These are phyloP conservation scores for Xylaria digitata DNA, from an alignment of 2,329 filamentous ascomycete species.

Conservation along the genomic window DNA sequence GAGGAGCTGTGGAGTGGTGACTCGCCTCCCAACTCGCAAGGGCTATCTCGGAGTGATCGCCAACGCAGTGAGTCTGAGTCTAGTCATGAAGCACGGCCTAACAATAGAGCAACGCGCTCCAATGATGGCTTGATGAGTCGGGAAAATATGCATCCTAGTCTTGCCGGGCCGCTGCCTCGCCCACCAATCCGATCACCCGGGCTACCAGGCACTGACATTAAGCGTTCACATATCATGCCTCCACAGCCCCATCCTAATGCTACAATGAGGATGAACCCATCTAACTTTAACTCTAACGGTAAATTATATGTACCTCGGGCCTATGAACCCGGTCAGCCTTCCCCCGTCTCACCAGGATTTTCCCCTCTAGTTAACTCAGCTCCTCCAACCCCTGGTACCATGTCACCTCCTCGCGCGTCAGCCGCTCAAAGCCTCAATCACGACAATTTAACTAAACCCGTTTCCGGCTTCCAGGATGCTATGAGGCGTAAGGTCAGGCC, in stretches of 20 bases:
- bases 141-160: slow-evolving; percentile 53
- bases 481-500: slow-evolving; percentile 58
- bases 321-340: slow-evolving; percentile 56
- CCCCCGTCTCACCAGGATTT: slow-evolving; percentile 59
- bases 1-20: slow-evolving; percentile 55
- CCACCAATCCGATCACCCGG: slow-evolving; percentile 58
- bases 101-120: slow-evolving; percentile 55
- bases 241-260: slow-evolving; percentile 54
- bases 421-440: slow-evolving; percentile 47
- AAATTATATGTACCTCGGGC: slow-evolving; percentile 53
- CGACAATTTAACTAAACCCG: slow-evolving; percentile 40
- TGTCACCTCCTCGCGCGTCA: slow-evolving; percentile 52
- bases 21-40: slow-evolving; percentile 44
- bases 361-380: slow-evolving; percentile 51
- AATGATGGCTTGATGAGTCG: slow-evolving; percentile 54
- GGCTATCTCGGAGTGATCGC: slow-evolving; percentile 53
- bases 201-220: slow-evolving; percentile 61
- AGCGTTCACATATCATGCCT: slow-evolving; percentile 61
- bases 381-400: slow-evolving; percentile 50
- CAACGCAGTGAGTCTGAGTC: slow-evolving; percentile 68
- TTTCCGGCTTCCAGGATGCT: slow-evolving; percentile 53
- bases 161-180: slow-evolving; percentile 44
- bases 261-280: slow-evolving; percentile 41
- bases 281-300: slow-evolving; percentile 45
- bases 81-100: slow-evolving; percentile 58